Base-by-base conservation (phyloP, 2,329 filamentous ascomycete genomes). In the Ceratocystiopsis minuta region DNA sequence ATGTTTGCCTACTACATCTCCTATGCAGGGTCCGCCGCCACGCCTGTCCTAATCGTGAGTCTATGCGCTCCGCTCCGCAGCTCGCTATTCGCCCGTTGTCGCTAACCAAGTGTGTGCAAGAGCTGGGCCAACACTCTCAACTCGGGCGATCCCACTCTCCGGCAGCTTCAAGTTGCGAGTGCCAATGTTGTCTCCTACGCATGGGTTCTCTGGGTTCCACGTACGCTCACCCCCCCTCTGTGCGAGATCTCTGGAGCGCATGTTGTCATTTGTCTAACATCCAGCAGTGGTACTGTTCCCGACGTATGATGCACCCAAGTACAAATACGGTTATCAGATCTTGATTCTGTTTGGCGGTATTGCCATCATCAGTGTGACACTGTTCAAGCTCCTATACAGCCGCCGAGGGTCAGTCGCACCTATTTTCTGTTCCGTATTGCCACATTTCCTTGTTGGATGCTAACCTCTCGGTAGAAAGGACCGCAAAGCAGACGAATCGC, bases 241-340 rank as follows among this genome's bases (percentile, higher is more conserved):
- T 38, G 3, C 40, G n/a, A n/a, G n/a, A n/a, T n/a, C n/a, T n/a
- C 7, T 33, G 31, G 31, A 33, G 31, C 31, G 10, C 31, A 33
- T 35, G 13, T 35, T 16, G 14, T 14, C n/a, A n/a, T n/a, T n/a
- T n/a, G n/a, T n/a, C n/a, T n/a, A n/a, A n/a, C n/a, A n/a, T n/a
- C 33, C n/a, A 17, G 12, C 32, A 55, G 51, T 54, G 36, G 52
- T 54, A 4, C 45, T 58, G 2, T 58, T 57, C 39, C 55, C 55
- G 9, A 56, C 55, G 0, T 55, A 58, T 38, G 53, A 58, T 39
- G 55, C 56, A 2, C 55, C 56, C 7, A 49, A 55, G 15, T 58
- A 58, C 44, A 52, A 54, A 32, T 57, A 57, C 35, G 55, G 53
- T 1, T 58, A 58, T 38, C 55, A 58, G 42, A 46, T 56, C 17